A percentile compares a stretch with the other conserved stretches of the same genome.
Evolutionary conservation across 108 stramenopile genomes (phyloP).

Genomic region (Stephanodiscus minutulus): DNA sequence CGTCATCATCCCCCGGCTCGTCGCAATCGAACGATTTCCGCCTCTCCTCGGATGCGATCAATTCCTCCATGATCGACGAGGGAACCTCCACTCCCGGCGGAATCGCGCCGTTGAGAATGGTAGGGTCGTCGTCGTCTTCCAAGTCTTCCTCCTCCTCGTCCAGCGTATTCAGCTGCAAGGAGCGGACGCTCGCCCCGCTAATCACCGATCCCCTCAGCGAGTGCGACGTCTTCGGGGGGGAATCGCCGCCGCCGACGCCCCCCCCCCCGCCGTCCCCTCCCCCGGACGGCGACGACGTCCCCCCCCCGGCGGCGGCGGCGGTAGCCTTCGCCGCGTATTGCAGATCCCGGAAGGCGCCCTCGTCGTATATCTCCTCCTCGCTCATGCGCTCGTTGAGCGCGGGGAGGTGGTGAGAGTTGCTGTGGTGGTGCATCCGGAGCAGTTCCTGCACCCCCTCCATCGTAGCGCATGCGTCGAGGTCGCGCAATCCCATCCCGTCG

Average conservation of each 20-base stretch:
- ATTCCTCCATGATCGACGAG: neutral
- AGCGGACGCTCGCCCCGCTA: neutral
- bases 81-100: neutral
- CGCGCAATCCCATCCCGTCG: slow-evolving; percentile 38
- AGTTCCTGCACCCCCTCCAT: slow-evolving; percentile 33
- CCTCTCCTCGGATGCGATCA: neutral
- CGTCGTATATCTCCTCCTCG: slow-evolving; percentile 76
- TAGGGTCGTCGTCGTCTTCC: neutral
- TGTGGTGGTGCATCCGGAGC: slow-evolving; percentile 19
- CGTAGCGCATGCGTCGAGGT: slow-evolving; percentile 32
- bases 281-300: neutral
- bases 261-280: neutral
- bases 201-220: neutral
- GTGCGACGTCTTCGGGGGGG: neutral
- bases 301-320: neutral
- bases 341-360: slow-evolving; percentile 68
- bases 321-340: slow-evolving; percentile 15
- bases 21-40: neutral
- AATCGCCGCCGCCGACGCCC: neutral
- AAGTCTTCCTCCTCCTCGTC: slow-evolving; percentile 2
- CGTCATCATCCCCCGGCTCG: slow-evolving; percentile 5
- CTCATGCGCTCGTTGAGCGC: slow-evolving; percentile 67
- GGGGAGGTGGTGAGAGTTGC: slow-evolving; percentile 29
- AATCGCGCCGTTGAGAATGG: neutral
- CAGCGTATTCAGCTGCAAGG: neutral